Conservation (phyloP, 202 grass and related monocot genomes). For the Eragrostis tef region DNA sequence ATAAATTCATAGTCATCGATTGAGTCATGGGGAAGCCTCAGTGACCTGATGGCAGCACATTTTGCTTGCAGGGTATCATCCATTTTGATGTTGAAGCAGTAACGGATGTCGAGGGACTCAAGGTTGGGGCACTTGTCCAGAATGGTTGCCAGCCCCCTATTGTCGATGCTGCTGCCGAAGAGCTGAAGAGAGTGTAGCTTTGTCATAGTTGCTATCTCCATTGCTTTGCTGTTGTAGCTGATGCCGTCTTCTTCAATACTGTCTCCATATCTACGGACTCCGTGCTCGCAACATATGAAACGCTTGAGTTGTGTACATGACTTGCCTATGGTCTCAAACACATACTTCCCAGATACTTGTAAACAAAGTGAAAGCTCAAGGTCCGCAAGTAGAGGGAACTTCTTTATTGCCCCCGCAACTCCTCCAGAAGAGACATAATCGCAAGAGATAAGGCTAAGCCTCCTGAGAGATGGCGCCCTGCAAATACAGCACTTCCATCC, state of each 20-base stretch:
- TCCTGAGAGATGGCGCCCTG: conserved; percentile 33
- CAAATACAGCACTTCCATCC: background rate
- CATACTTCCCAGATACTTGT: conserved; percentile 6
- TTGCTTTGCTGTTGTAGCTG: background rate
- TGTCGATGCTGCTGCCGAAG: conserved; percentile 30
- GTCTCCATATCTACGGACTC: background rate
- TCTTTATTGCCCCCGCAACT: conserved; percentile 7
- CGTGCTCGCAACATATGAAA: background rate
- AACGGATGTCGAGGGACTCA: conserved; percentile 45
- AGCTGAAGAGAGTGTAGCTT: conserved; percentile 30
- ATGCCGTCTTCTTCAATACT: background rate
- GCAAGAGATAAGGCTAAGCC: conserved; percentile 14
- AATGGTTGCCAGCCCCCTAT: conserved; percentile 47
- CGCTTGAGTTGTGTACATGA: conserved; percentile 29
- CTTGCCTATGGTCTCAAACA: conserved; percentile 21
- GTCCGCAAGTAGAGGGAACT: conserved; percentile 27
- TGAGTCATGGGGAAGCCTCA: conserved; percentile 11
- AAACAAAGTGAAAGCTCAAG: conserved; percentile 33
- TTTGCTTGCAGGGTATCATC: conserved; percentile 21
- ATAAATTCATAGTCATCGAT: conserved; percentile 14
- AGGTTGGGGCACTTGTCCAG: conserved; percentile 45
- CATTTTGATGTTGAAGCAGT: conserved; percentile 46
- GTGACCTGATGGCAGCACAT: conserved; percentile 36
- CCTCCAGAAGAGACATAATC: background rate
- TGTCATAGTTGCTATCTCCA: conserved; percentile 31